Evolutionary conservation across 805 yeast genomes (phyloP).

Genomic region (Sugiyamaella americana): DNA sequence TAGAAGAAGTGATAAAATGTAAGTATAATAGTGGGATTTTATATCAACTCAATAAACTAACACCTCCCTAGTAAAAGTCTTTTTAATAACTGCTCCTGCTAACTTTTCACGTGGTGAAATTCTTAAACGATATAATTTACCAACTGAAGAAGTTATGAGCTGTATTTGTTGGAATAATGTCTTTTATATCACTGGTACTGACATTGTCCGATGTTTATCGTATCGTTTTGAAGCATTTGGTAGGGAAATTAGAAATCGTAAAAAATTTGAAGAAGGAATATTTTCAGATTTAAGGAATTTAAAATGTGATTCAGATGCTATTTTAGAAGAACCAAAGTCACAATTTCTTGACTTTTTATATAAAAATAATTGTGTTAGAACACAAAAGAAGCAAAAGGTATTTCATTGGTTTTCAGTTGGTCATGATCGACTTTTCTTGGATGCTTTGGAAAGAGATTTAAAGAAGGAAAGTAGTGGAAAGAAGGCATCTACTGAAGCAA

Average conservation of each 20-base stretch:
- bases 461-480: conserved; percentile 62
- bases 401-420: conserved; percentile 96
- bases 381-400: conserved; percentile 95
- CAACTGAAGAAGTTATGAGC: conserved; percentile 87
- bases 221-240: conserved; percentile 90
- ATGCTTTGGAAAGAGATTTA: conserved; percentile 87
- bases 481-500: conserved; percentile 65
- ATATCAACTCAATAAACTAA: conserved; percentile 14
- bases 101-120: conserved; percentile 88
- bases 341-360: conserved; percentile 77
- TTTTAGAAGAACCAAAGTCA: conserved; percentile 80
- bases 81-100: conserved; percentile 89
- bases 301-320: conserved; percentile 76
- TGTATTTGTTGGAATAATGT: conserved; percentile 90
- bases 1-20: conserved; percentile 26
- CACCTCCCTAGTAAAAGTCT: conserved; percentile 50
- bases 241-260: conserved; percentile 71
- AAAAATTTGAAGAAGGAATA: conserved; percentile 94
- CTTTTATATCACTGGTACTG: conserved; percentile 91
- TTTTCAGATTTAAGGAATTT: conserved; percentile 84
- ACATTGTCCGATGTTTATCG: conserved; percentile 85
- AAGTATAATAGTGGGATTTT: conserved; percentile 15
- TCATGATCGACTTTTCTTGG: conserved; percentile 85
- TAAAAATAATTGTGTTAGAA: conserved; percentile 79
- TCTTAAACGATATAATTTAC: conserved; percentile 75